Percentiles rank a stretch among this genome's conserved stretches.
These are phyloP conservation scores for Pseudozyma flocculosa DNA, from an alignment of 1,284 basidiomycete species.

Conservation along the genomic window DNA sequence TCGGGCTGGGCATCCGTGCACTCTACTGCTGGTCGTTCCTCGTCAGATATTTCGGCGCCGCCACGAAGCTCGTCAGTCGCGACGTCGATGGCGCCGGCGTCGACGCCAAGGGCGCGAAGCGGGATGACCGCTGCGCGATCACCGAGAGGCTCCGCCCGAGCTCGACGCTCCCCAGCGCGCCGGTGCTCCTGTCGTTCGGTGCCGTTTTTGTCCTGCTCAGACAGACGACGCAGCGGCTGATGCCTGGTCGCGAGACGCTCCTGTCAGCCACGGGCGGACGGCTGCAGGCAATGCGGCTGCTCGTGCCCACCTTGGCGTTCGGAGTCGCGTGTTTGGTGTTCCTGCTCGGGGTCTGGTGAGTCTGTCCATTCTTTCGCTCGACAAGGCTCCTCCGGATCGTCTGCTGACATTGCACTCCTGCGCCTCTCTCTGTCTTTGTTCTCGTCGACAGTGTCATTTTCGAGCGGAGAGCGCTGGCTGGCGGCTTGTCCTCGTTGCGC, in stretches of 20 bases:
- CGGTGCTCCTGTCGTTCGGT: slow-evolving; percentile 7
- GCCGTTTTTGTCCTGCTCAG: slow-evolving; percentile 4
- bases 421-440: too few relatives aligned
- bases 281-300: slow-evolving; percentile 11
- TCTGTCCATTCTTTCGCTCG: background rate
- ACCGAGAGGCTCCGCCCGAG: background rate
- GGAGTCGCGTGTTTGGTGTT: slow-evolving; percentile 3
- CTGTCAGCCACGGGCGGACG: slow-evolving; percentile 1
- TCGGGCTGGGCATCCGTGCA: slow-evolving; percentile 16
- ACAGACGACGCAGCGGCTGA: slow-evolving; percentile 1
- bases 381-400: too few relatives aligned
- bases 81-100: too few relatives aligned
- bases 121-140: background rate
- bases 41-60: slow-evolving; percentile 7
- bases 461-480: slow-evolving; percentile 4
- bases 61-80: background rate
- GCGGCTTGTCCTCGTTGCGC: slow-evolving; percentile 5
- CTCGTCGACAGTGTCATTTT: slow-evolving; percentile 5
- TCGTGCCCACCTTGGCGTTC: slow-evolving; percentile 10
- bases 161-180: slow-evolving; percentile 6
- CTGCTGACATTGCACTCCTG: too few relatives aligned
- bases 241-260: slow-evolving; percentile 6
- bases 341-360: slow-evolving; percentile 1
- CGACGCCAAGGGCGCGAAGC: too few relatives aligned
- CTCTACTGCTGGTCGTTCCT: slow-evolving; percentile 30